Evolutionary conservation across 768 basidiomycete species (phyloP).

Genomic region (Lenzites betulinus): DNA sequence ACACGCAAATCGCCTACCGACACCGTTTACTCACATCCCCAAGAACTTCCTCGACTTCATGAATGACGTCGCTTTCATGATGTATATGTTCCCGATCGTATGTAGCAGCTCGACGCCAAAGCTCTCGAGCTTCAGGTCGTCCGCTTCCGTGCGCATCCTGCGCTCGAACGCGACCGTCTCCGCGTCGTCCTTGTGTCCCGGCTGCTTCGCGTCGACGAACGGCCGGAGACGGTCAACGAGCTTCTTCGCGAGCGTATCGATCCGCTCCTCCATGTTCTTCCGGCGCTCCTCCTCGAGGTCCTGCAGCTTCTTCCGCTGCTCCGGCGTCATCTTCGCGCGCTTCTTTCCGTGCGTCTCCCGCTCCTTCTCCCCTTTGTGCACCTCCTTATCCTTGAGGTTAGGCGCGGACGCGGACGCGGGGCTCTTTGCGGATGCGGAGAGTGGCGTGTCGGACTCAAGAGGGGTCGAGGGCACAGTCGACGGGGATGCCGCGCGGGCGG

Average conservation of each 20-base stretch:
- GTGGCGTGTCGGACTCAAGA: conserved; percentile 1
- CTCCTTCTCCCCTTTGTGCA: conserved; percentile 35
- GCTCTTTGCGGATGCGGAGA: conserved; percentile 9
- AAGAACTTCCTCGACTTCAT: conserved; percentile 91
- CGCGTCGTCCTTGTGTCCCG: conserved; percentile 76
- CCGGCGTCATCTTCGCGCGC: conserved; percentile 63
- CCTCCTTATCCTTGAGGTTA: conserved; percentile 29
- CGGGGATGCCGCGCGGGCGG: not conserved
- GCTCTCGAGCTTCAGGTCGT: conserved; percentile 95
- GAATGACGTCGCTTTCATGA: conserved; percentile 89
- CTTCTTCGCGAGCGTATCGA: conserved; percentile 74
- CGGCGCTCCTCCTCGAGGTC: conserved; percentile 81
- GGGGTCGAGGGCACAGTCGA: not conserved
- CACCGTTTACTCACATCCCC: conserved; percentile 65
- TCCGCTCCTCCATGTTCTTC: conserved; percentile 77
- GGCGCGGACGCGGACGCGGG: conserved; percentile 28
- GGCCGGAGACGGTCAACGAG: conserved; percentile 84
- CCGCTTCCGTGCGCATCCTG: conserved; percentile 80
- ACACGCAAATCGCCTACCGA: not conserved
- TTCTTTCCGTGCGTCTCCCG: conserved; percentile 39
- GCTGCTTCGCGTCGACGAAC: conserved; percentile 86
- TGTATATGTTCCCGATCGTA: conserved; percentile 89
- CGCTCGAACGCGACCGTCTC: conserved; percentile 82
- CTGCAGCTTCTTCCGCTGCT: conserved; percentile 83
- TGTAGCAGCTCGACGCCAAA: conserved; percentile 96